Evolutionary conservation across 768 basidiomycete species (phyloP), one percentile per base, ranked within the genome.

Genomic region (Suillus brevipes): DNA sequence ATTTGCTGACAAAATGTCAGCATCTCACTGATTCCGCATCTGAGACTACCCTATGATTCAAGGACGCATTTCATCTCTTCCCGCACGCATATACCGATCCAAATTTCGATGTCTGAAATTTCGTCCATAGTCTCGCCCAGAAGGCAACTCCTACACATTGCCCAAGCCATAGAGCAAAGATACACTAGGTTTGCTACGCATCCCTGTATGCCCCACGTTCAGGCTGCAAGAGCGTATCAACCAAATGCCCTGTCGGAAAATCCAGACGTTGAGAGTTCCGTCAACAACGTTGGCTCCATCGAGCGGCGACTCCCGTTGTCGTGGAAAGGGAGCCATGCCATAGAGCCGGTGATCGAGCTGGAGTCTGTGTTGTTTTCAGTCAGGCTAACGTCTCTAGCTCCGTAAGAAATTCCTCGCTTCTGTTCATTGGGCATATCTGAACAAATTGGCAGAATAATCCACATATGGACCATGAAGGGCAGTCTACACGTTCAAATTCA

Each of bases 161-260:
- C 12, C 6, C 40, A 59, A 8, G 40, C 40, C 38, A 25, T 59
- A 42, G 12, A 42, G 34, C 18, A 59, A 42, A 42, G 12, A 59
- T 42, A 28, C 12, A 1, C 38, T 1, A 59, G 25, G 40, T 42
- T 59, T 20, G 18, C 58, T 20, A 42, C 10, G 28, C 58, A 59
- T 59, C 58, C 40, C 28, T 59, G 58, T 42, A 31, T 59, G 18
- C 58, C 58, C 6, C 58, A 59, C 18, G 20, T 59, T 3, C 58
- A 59, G 40, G 58, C 40, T 59, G 58, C 58, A 59, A 59, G 58
- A 28, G 58, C 58, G 3, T 59, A 59, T 59, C 40, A 59, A 31
- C 25, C 40, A 40, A 18, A 59, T 20, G 38, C 58, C 1, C 28
- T 59, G 40, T 13, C 40, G 3, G 58, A 59, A 31, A 18, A 12